Base-by-base conservation (phyloP, 2,329 filamentous ascomycete genomes). In the Coniella lustricola region DNA sequence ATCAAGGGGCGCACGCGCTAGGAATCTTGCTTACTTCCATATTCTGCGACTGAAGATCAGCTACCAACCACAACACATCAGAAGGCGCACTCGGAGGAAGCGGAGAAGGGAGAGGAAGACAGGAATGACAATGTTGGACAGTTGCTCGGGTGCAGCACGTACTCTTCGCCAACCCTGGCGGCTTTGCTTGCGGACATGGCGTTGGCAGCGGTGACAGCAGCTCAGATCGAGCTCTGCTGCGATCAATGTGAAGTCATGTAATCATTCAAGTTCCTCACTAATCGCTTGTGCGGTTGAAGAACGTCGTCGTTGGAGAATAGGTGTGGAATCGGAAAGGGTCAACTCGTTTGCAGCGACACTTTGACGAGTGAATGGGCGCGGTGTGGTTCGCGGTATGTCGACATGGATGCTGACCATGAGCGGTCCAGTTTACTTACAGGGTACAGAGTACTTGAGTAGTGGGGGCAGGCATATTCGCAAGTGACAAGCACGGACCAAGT, bases 1-100 rank as follows among this genome's bases (percentile, higher is more conserved):
- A 14, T 18, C 34, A 17, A 20, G 22, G 16, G 22, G 20, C 25
- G 38, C 16, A 16, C 12, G 13, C n/a, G 31, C 36, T 4, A n/a
- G 44, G 33, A 33, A 49, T 5, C 14, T 46, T 36, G 17, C 86
- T 81, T 76, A 94, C 89, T 95, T 95, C 89, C 89, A 95, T 59
- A 94, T 87, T 67, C 89, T 95, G 62, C 41, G 20, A 33, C 13
- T n/a, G n/a, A 3, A 17, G 10, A 54, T 60, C 58, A 62, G 51
- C 54, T 52, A 59, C 54, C 21, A 39, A 14, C 12, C 4, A 43
- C 7, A 33, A n/a, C 22, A 18, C 7, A 22, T 14, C 3, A 16
- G 9, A 41, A 17, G 22, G 12, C 10, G 20, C 22, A 13, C 12
- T 4, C 18, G 20, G 36, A 38, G 20, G 36, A 13, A 38, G 36